phyloP scores from a whole-genome alignment of 2,329 filamentous ascomycete species.

The Salinomyces thailandicus region DNA sequence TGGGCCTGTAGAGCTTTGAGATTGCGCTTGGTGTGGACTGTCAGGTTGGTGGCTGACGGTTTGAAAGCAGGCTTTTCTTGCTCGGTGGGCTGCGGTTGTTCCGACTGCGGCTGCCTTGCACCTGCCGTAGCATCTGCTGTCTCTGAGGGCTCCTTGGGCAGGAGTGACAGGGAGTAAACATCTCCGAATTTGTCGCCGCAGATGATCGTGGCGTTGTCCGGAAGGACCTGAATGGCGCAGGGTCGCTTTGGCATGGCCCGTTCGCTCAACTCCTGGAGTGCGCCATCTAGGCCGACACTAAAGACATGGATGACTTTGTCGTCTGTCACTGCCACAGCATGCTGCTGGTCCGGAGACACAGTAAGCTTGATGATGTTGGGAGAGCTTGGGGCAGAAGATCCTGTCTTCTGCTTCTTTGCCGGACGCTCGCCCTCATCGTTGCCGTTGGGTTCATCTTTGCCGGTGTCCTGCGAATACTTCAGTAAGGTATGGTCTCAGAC shows the following conservation, averaged over 20 bases:
- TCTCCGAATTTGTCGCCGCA: constrained; percentile 94
- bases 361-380: constrained; percentile 61
- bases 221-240: constrained; percentile 60
- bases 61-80: constrained; percentile 28
- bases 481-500: constrained; percentile 2
- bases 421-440: constrained; percentile 16
- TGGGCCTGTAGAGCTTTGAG: constrained; percentile 48
- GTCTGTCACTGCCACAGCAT: constrained; percentile 72
- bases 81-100: constrained; percentile 1
- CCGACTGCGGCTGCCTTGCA: constrained; percentile 5
- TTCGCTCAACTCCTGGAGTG: constrained; percentile 57
- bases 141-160: constrained; percentile 30
- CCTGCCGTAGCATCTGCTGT: constrained; percentile 24
- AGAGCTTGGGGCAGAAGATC: constrained; percentile 21
- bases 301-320: constrained; percentile 88
- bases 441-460: constrained; percentile 3
- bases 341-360: constrained; percentile 50
- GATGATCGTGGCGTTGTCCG: constrained; percentile 62
- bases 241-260: constrained; percentile 86
- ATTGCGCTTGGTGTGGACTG: constrained; percentile 54
- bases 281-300: constrained; percentile 50
- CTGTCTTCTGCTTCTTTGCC: constrained; percentile 23
- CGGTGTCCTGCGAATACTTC: neutral
- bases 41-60: constrained; percentile 47
- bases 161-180: constrained; percentile 76